Base-by-base conservation (phyloP, 257 asterid species). In the Scutellaria baicalensis region DNA sequence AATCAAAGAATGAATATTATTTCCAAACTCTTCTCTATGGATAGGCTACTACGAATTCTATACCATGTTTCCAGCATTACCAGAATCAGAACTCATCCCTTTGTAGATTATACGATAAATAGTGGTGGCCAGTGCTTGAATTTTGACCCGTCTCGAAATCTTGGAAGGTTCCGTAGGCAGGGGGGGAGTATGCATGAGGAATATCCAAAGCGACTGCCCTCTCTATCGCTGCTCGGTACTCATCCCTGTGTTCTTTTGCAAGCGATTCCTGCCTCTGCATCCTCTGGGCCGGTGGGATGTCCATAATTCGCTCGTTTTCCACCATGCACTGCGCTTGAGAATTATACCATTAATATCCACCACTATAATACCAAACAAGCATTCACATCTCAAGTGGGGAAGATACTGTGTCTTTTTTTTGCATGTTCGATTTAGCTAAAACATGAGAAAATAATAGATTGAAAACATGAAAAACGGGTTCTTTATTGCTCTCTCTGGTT, bases 141-240 rank as follows among this genome's bases (percentile, higher is more conserved):
- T 85, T 75, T 68, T 80, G 85, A 2, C 87, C 92, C 73, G 64
- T 65, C 70, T 87, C 88, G 8, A 54, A 43, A 8, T 84, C 91
- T 6, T 59, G 61, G 75, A 94, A 94, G 11, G 99, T 94, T 33
- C 99, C 99, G 27, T 94, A 94, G 3, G 95, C 78, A 16, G 96
- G 91, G 8, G 96, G 91, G 8, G 96, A 84, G 73, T 77, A 81
- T 0, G 83, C 92, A 56, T 77, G 87, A 12, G 96, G 98, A 68
- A 94, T 80, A 13, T 88, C 89, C 78, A 94, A 72, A 5, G 96
- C 86, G 17, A 84, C 86, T 3, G 98, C 98, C 75, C 99, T 80
- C 77, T 83, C 79, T 51, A 94, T 72, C 14, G 98, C 98, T 14
- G 96, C 97, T 69, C 70, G 77, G 70, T 89, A 77, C 84, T 94